Percentiles rank a stretch among this genome's conserved stretches.
Conservation (phyloP, 352 stramenopile species). For the Pythium pectinolyticum region DNA sequence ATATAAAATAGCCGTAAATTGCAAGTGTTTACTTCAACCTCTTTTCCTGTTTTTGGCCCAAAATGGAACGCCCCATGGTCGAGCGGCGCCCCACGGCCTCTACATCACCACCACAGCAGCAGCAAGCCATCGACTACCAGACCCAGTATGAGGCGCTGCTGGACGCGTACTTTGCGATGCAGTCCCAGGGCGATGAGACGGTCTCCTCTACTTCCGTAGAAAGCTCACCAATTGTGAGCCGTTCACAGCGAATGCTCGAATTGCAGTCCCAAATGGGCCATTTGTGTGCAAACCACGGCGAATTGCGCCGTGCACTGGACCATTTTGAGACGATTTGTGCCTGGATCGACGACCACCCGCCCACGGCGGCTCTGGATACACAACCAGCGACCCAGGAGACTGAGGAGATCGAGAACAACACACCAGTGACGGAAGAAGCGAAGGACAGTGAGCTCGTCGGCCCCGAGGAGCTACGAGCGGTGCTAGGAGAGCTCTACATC, state of each 20-base stretch:
- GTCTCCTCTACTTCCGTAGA: background rate
- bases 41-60: no score
- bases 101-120: background rate
- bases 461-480: constrained; percentile 13
- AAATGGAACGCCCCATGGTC: constrained; percentile 4
- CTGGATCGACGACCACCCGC: constrained; percentile 5
- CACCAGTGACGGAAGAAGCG: no score
- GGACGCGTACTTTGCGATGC: constrained; percentile 9
- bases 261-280: constrained; percentile 37
- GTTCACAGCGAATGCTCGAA: constrained; percentile 23
- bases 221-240: background rate
- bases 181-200: background rate
- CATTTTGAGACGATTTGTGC: constrained; percentile 34
- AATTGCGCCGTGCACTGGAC: constrained; percentile 31
- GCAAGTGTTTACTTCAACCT: no score
- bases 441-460: no score
- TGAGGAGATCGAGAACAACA: no score
- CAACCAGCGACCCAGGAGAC: background rate
- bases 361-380: background rate
- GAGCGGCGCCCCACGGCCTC: constrained; percentile 1
- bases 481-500: constrained; percentile 28
- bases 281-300: constrained; percentile 35
- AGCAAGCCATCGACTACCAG: no score
- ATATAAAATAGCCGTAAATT: no score
- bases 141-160: constrained; percentile 19